Percentiles rank a stretch among this genome's conserved stretches.
Evolutionary conservation across 2,329 filamentous ascomycete genomes (phyloP).

Genomic region (Beauveria rudraprayagi): DNA sequence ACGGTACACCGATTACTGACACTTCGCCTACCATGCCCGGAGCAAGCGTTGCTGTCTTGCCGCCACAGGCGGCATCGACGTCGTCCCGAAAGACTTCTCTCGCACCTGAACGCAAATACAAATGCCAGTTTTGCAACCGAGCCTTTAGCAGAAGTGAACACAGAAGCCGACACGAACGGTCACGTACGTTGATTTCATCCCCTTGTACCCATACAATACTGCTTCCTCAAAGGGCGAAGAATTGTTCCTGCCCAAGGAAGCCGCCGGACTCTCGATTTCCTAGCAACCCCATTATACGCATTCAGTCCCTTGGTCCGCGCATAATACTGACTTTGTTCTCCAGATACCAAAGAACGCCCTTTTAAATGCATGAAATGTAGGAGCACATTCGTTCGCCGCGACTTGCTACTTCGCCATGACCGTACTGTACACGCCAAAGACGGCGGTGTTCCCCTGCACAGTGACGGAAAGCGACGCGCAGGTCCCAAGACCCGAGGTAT

Average conservation of each 20-base stretch:
- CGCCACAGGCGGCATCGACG: slow-evolving; percentile 58
- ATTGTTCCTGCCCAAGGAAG: not conserved
- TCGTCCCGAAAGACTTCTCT: slow-evolving; percentile 67
- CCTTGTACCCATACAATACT: not conserved
- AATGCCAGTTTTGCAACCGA: slow-evolving; percentile 96
- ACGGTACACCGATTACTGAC: not conserved
- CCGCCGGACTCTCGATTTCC: not conserved
- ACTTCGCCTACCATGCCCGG: slow-evolving; percentile 52
- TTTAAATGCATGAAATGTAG: slow-evolving; percentile 99
- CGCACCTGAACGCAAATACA: slow-evolving; percentile 95
- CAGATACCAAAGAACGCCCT: slow-evolving; percentile 96
- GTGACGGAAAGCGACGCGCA: slow-evolving; percentile 82
- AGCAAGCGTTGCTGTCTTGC: slow-evolving; percentile 57
- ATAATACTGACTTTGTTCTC: slow-evolving; percentile 7
- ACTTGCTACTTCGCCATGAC: slow-evolving; percentile 92
- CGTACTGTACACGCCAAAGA: slow-evolving; percentile 98
- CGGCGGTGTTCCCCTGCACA: slow-evolving; percentile 85
- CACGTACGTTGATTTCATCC: slow-evolving; percentile 62
- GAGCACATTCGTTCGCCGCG: slow-evolving; percentile 95
- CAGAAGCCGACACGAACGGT: slow-evolving; percentile 91
- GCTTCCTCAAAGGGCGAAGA: not conserved
- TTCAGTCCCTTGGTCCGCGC: too few relatives aligned
- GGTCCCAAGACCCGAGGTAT: slow-evolving; percentile 59
- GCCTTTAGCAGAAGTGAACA: slow-evolving; percentile 98
- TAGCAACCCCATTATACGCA: not conserved